Evolutionary conservation across 2,329 filamentous ascomycete species (phyloP), one percentile per base, ranked within the genome.

Genomic region (Myriosclerotinia curreyana): DNA sequence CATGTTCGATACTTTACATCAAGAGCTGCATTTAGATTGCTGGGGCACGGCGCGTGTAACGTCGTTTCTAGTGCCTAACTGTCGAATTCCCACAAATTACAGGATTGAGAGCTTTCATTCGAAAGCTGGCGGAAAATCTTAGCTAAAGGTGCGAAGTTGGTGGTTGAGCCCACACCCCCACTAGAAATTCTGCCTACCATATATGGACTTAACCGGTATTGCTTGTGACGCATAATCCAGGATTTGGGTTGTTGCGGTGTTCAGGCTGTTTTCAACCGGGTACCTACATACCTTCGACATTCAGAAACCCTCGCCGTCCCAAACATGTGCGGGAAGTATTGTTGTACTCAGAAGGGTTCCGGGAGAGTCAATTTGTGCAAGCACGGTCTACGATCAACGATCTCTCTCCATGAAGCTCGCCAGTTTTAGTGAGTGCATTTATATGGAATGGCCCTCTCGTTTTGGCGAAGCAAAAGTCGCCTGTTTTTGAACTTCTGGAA

Each of bases 211-310:
- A 42, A n/a, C 9, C 31, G 15, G 40, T 5, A 58, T 48, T 58
- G n/a, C 28, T 58, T 58, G 55, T n/a, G 28, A 58, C 8, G n/a
- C n/a, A 34, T 34, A 36, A 22, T 48, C 36, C 42, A 34, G n/a
- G 28, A 22, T n/a, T 36, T 36, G 31, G 42, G 14, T 20, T 22
- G 8, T 17, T 46, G 28, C 20, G 42, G 25, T 7, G 3, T 36
- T 25, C 31, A 36, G 20, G 8, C 42, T 25, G 28, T 11, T 25
- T 48, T 17, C n/a, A 3, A 1, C n/a, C 14, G 20, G 55, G 12
- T 48, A 36, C 42, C n/a, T 36, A 20, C 31, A 12, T 58, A n/a
- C 1, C 17, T n/a, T 34, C 31, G 20, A 5, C 20, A 7, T 17
- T 46, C 12, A 20, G 40, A 20, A 20, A 22, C 36, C 5, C 3